Evolutionary conservation across 805 yeast genomes (phyloP).

Genomic region (Ogataea methylovora): DNA sequence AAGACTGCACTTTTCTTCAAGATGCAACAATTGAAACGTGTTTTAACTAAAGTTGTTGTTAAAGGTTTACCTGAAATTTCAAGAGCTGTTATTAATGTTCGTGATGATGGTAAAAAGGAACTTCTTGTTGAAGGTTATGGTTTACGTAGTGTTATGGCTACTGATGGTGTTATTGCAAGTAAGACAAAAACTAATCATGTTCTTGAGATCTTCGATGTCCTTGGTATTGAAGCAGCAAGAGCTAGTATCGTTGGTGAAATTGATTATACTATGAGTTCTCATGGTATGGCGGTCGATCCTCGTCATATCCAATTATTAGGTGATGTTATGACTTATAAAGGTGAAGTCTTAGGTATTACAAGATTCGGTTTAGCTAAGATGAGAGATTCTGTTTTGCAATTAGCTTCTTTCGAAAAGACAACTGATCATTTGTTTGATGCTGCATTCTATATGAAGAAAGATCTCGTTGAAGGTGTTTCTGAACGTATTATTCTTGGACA

Average conservation of each 20-base stretch:
- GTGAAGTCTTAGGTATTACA: constrained; percentile 96
- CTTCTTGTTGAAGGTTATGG: constrained; percentile 97
- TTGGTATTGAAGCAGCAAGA: constrained; percentile 98
- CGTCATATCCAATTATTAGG: constrained; percentile 97
- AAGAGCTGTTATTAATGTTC: constrained; percentile 93
- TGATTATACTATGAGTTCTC: constrained; percentile 96
- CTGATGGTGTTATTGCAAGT: constrained; percentile 91
- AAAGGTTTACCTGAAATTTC: constrained; percentile 89
- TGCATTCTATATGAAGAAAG: constrained; percentile 94
- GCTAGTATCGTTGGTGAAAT: constrained; percentile 88
- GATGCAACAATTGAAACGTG: constrained; percentile 84
- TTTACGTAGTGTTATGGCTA: constrained; percentile 89
- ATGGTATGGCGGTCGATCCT: constrained; percentile 99
- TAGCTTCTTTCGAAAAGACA: constrained; percentile 96
- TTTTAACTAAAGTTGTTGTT: constrained; percentile 79
- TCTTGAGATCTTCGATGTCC: constrained; percentile 76
- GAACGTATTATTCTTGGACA: constrained; percentile 97
- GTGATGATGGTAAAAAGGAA: constrained; percentile 81
- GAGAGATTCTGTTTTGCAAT: constrained; percentile 95
- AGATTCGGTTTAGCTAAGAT: constrained; percentile 96
- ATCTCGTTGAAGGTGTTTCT: constrained; percentile 92
- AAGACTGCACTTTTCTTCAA: constrained; percentile 65
- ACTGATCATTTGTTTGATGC: constrained; percentile 98
- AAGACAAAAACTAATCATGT: constrained; percentile 89
- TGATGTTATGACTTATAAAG: constrained; percentile 98